Percentiles rank a stretch among this genome's conserved stretches.
These are phyloP conservation scores for Coemansia sp. DNA, from an alignment of 192 early-diverging fungal genomes.

Conservation along the genomic window DNA sequence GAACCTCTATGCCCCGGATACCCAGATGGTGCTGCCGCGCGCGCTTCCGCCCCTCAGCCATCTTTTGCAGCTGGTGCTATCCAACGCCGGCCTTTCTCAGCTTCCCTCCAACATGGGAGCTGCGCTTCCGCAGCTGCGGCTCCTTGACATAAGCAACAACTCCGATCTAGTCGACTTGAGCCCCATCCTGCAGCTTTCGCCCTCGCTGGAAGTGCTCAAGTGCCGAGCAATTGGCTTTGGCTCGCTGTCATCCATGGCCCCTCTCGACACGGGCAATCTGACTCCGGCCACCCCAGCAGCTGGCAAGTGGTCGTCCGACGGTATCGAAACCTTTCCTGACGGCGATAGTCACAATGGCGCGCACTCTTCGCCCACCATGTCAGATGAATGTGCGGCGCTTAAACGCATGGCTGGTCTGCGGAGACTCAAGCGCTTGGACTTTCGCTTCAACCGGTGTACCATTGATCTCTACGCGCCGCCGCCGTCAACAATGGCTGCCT, in stretches of 20 bases:
- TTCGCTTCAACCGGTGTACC: slow-evolving; percentile 46
- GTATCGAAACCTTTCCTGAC: slow-evolving; percentile 13
- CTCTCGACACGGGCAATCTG: not conserved
- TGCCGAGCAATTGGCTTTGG: slow-evolving; percentile 41
- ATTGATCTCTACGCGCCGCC: slow-evolving; percentile 38
- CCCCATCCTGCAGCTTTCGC: slow-evolving; percentile 33
- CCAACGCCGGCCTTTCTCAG: slow-evolving; percentile 30
- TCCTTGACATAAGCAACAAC: slow-evolving; percentile 50
- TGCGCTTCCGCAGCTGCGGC: slow-evolving; percentile 31
- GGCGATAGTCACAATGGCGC: not conserved
- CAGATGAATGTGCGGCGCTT: slow-evolving; percentile 15
- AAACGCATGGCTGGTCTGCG: slow-evolving; percentile 19
- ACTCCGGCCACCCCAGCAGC: not conserved
- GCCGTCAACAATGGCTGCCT: not conserved
- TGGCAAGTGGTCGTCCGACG: slow-evolving; percentile 1
- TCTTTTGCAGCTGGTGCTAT: slow-evolving; percentile 38
- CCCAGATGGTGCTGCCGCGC: slow-evolving; percentile 33
- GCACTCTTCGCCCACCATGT: not conserved
- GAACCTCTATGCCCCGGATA: slow-evolving; percentile 51
- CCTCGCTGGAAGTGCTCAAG: slow-evolving; percentile 38
- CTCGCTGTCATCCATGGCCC: not conserved
- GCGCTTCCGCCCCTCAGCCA: slow-evolving; percentile 23
- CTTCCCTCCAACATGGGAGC: slow-evolving; percentile 40
- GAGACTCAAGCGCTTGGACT: slow-evolving; percentile 29
- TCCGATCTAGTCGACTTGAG: slow-evolving; percentile 28